These are phyloP conservation scores for Immersiella caudata DNA, from an alignment of 495 filamentous ascomycete species.

Conservation along the genomic window DNA sequence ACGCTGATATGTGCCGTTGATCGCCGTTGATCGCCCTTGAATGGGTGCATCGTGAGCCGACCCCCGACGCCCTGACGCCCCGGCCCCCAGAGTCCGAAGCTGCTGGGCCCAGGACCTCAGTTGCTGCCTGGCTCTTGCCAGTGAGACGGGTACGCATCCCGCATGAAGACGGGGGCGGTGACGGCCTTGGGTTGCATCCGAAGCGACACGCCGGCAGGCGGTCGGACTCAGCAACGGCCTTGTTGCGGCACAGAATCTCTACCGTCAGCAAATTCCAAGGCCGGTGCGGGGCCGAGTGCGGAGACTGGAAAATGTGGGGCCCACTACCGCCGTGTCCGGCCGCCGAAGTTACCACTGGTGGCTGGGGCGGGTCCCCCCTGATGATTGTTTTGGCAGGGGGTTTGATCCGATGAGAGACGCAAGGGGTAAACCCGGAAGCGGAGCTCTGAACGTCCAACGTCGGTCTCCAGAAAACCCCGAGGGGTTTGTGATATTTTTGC, in stretches of 20 bases:
- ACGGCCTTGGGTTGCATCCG: background rate
- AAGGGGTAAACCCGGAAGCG: background rate
- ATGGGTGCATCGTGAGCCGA: conserved; percentile 5
- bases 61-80: background rate
- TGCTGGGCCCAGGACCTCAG: background rate
- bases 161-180: background rate
- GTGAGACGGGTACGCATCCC: conserved; percentile 17
- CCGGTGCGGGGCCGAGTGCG: background rate
- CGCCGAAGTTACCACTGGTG: background rate
- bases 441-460: background rate
- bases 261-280: background rate
- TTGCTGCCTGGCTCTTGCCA: conserved; percentile 13
- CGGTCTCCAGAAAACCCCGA: background rate
- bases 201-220: conserved; percentile 1
- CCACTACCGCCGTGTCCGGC: background rate
- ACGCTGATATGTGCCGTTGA: background rate
- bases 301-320: background rate
- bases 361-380: background rate
- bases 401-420: background rate
- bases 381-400: background rate
- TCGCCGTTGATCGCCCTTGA: background rate
- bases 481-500: background rate
- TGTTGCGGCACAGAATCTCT: background rate
- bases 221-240: background rate
- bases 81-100: background rate